Evolutionary conservation across 345 rosid species (phyloP), one percentile per base, ranked within the genome.

Genomic region (Mercurialis annua): DNA sequence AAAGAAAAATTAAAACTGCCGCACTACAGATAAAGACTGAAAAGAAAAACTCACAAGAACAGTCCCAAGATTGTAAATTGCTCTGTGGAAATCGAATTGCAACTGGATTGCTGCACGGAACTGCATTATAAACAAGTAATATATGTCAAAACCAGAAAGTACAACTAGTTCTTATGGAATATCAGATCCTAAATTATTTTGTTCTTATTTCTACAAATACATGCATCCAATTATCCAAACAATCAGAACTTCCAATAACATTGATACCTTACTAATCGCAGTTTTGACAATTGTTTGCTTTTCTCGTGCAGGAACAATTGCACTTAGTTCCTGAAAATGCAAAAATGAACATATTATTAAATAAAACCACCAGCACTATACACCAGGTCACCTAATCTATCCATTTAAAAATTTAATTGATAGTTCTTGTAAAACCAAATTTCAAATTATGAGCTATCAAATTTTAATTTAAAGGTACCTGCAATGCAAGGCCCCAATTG

Each of bases 401-500:
- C 18, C 61, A 36, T n/a, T 16, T 18, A 26, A 24, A 34, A 49
- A 12, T 34, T 17, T 23, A 36, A 34, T 0, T 10, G 31, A 5
- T 2, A 10, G 18, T 15, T 56, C 1, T 1, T 23, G 30, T 7
- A 46, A 60, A 46, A 69, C 26, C 10, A 18, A 48, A 59, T 53
- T 26, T 21, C 53, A 40, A 34, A 15, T 38, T 9, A 56, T 9
- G 18, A 53, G 65, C 23, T 65, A 57, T 34, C 33, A 63, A 18
- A 34, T 20, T n/a, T 30, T 51, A 40, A 55, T 51, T n/a, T 49
- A 18, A 29, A 65, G 38, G 21, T 81, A 92, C 98, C 98, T 92
- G 99, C 70, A 95, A 77, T 9, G 96, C 99, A 63, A 92, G 97
- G 61, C 98, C 99, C 99, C 97, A 92, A 70, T 95, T 92, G 78